phyloP scores from a whole-genome alignment of 192 early-diverging fungal genomes.

The Lobulomyces angularis region DNA sequence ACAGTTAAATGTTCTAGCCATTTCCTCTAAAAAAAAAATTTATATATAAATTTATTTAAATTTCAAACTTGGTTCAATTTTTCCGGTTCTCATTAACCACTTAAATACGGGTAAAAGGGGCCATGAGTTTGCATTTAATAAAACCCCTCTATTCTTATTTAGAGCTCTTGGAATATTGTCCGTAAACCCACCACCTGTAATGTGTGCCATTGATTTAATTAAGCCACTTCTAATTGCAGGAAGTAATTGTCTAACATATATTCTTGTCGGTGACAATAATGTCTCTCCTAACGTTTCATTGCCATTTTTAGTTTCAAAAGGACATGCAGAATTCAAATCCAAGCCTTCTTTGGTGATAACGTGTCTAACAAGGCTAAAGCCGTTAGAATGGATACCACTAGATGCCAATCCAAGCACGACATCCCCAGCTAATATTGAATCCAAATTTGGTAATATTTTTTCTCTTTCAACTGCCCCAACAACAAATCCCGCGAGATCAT shows the following conservation, averaged over 20 bases:
- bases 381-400: constrained; percentile 97
- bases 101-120: constrained; percentile 83
- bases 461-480: constrained; percentile 90
- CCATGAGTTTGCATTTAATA: constrained; percentile 72
- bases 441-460: constrained; percentile 73
- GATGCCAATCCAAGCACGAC: constrained; percentile 81
- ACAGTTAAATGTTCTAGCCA: constrained; percentile 97
- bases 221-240: constrained; percentile 58
- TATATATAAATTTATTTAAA: background rate
- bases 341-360: constrained; percentile 59
- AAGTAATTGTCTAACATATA: constrained; percentile 89
- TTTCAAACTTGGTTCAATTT: constrained; percentile 31
- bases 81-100: constrained; percentile 82
- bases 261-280: constrained; percentile 83
- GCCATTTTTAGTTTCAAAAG: constrained; percentile 48
- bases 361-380: constrained; percentile 95
- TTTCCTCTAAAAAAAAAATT: constrained; percentile 55
- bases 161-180: constrained; percentile 97
- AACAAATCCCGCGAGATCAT: constrained; percentile 92
- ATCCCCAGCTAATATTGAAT: constrained; percentile 65
- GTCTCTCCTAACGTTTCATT: constrained; percentile 61
- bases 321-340: constrained; percentile 64
- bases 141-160: constrained; percentile 66
- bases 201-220: constrained; percentile 95
- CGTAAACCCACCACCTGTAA: constrained; percentile 95